Base-by-base conservation (phyloP, 495 filamentous ascomycete species). In the Hypoxylon subgilvum region DNA sequence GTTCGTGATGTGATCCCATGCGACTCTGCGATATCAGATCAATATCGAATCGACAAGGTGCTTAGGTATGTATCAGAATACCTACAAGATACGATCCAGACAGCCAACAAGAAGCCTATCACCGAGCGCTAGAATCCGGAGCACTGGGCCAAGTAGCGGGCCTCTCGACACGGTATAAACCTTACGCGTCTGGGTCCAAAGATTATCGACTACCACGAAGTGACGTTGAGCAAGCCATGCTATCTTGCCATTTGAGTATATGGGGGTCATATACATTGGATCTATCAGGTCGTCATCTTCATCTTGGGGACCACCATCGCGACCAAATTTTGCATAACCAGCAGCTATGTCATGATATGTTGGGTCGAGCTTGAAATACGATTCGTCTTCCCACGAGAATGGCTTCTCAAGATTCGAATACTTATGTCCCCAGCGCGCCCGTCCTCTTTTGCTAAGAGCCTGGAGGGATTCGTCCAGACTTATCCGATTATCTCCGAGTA, bases 191-290 rank as follows among this genome's bases (percentile, higher is more conserved):
- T 58, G 53, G 31, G 34, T 53, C 21, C 44, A 48, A 9, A 74
- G 31, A 40, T 65, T 55, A 10, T 75, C 73, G 6, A 75, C 63
- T n/a, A 65, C 44, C 2, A 71, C 30, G n/a, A 55, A 34, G 23
- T 28, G 45, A 12, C 3, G 21, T 22, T 38, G 44, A 3, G 63
- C n/a, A 27, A 23, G 31, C 66, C 66, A 76, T 4, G 72, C 70
- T 31, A 73, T 57, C 39, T 53, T 73, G 10, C 73, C 70, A 34
- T 34, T 44, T 10, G 42, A 52, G 44, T 74, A 73, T 9, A 58
- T 8, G 4, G 40, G 7, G 6, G 1, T 28, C 21, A 2, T 10
- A 27, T 22, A 27, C 9, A 44, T n/a, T 12, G 1, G 9, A 13
- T 2, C 1, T 34, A 25, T 52, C 27, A 8, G 27, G 40, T 3